phyloP scores from a whole-genome alignment of 2,329 filamentous ascomycete species.

The Pseudogymnoascus sp. region DNA sequence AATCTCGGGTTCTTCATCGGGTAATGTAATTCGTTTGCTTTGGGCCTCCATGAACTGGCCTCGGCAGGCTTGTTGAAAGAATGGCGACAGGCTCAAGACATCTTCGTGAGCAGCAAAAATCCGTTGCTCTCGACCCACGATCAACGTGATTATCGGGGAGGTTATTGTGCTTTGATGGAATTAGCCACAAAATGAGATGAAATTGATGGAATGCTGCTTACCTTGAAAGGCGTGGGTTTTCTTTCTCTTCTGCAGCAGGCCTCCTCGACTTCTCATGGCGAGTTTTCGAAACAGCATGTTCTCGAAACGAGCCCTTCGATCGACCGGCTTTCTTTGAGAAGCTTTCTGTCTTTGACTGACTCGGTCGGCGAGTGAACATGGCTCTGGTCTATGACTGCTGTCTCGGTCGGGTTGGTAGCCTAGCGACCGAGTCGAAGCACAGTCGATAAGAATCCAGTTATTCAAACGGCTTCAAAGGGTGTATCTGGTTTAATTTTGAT shows the following conservation, averaged over 20 bases:
- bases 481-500: not conserved
- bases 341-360: slow-evolving; percentile 26
- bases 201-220: slow-evolving; percentile 15
- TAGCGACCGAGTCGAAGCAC: not conserved
- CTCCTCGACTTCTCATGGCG: slow-evolving; percentile 25
- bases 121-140: slow-evolving; percentile 72
- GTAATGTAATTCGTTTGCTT: slow-evolving; percentile 68
- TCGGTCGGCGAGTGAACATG: slow-evolving; percentile 17
- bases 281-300: slow-evolving; percentile 31
- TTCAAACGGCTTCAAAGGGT: slow-evolving; percentile 2
- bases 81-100: slow-evolving; percentile 69
- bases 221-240: slow-evolving; percentile 19
- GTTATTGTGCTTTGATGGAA: slow-evolving; percentile 42
- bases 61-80: slow-evolving; percentile 61
- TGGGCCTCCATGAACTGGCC: slow-evolving; percentile 54
- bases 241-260: slow-evolving; percentile 21
- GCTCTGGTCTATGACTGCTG: slow-evolving; percentile 2
- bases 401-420: slow-evolving; percentile 7
- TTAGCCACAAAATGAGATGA: not conserved
- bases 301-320: slow-evolving; percentile 27
- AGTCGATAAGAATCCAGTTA: not conserved
- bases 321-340: slow-evolving; percentile 25
- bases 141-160: slow-evolving; percentile 70
- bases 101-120: slow-evolving; percentile 91
- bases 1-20: slow-evolving; percentile 81